Evolutionary conservation across 495 filamentous ascomycete species (phyloP).

Genomic region (Aspergillus homomorphus): DNA sequence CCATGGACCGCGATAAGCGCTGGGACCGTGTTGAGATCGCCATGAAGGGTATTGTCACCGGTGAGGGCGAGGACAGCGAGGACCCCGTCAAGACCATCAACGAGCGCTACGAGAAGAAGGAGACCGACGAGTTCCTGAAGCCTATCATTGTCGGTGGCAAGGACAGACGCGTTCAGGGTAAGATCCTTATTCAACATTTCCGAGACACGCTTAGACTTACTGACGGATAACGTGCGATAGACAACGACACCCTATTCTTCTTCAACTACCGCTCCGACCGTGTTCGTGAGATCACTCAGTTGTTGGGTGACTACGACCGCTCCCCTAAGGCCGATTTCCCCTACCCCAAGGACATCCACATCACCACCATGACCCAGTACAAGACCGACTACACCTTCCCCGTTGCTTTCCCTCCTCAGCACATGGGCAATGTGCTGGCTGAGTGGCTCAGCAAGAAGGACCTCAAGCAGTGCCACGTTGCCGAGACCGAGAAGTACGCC

Average conservation of each 20-base stretch:
- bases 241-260: conserved; percentile 94
- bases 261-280: conserved; percentile 99
- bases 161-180: conserved; percentile 79
- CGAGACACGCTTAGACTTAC: background rate
- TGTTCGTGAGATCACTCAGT: conserved; percentile 92
- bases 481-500: conserved; percentile 98
- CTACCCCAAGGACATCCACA: conserved; percentile 84
- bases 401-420: conserved; percentile 89
- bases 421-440: conserved; percentile 94
- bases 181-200: conserved; percentile 11
- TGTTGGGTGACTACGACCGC: conserved; percentile 86
- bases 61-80: conserved; percentile 78
- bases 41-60: conserved; percentile 77
- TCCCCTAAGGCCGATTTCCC: conserved; percentile 88
- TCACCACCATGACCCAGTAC: conserved; percentile 99
- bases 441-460: conserved; percentile 89
- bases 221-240: conserved; percentile 38
- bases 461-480: conserved; percentile 89
- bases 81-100: conserved; percentile 86
- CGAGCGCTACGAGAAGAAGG: conserved; percentile 78
- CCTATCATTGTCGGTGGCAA: conserved; percentile 92
- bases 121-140: conserved; percentile 97
- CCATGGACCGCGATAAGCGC: conserved; percentile 99
- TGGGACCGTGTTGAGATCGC: conserved; percentile 94
- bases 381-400: conserved; percentile 92